Percentiles rank a stretch among this genome's conserved stretches.
These are phyloP conservation scores for Schoenoplectus triqueter DNA, from an alignment of 202 grass and related monocot genomes.

Conservation along the genomic window DNA sequence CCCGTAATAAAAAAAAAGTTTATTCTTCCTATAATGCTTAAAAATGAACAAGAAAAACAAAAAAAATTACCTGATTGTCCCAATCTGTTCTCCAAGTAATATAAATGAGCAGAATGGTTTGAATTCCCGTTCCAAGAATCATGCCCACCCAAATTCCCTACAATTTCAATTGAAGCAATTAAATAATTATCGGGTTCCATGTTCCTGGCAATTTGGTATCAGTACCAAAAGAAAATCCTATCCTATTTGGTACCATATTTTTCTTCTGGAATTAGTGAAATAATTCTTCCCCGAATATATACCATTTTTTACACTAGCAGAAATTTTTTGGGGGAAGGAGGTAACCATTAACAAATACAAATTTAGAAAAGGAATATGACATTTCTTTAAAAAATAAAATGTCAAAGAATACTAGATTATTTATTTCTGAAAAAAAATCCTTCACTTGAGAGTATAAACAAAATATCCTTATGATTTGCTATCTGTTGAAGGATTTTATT, in stretches of 20 bases:
- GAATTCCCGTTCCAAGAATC: constrained; percentile 74
- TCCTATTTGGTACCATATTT: background rate
- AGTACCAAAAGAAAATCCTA: background rate
- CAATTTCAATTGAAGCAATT: constrained; percentile 9
- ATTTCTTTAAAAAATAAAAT: background rate
- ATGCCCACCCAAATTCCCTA: constrained; percentile 96
- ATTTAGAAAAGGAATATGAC: background rate
- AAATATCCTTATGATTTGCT: background rate
- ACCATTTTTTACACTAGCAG: background rate
- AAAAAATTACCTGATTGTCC: constrained; percentile 72
- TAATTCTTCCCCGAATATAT: background rate
- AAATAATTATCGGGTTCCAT: background rate
- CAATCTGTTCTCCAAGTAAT: constrained; percentile 84
- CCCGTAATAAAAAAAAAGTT: background rate
- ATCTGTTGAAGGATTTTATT: background rate
- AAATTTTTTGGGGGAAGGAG: background rate
- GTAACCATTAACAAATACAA: background rate
- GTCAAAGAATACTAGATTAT: background rate
- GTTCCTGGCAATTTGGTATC: background rate
- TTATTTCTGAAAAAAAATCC: background rate
- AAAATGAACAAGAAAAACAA: constrained; percentile 11
- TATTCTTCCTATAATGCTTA: background rate
- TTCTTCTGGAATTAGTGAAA: constrained; percentile 47
- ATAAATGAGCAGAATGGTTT: constrained; percentile 62
- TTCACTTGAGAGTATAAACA: background rate